Base-by-base conservation (phyloP, 306 rosid genomes). In the Pterocarpus macrocarpus region DNA sequence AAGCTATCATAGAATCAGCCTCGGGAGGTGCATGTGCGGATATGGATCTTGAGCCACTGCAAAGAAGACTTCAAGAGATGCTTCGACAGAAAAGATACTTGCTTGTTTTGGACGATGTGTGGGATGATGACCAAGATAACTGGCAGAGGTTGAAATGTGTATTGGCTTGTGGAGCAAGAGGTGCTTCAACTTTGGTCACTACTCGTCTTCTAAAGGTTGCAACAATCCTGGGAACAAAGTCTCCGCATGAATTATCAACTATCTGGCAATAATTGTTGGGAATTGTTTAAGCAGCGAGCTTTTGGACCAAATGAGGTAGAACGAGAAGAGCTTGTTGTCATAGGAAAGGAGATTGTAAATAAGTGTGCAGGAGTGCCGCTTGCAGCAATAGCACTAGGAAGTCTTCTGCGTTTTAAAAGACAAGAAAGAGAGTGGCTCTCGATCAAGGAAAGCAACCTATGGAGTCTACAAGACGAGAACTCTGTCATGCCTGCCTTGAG, bases 131-230 rank as follows among this genome's bases (percentile, higher is more conserved):
- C 28, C 28, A 22, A 22, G 28, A 22, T 22, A 22, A 22, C 28
- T 22, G 28, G 28, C 28, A 22, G 28, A 22, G 28, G 28, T 22
- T 22, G 39, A 45, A 32, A 44, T 44, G 13, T 44, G 17, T 69
- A 45, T 45, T 75, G 71, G 43, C 47, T 5, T 44, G 80, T 75
- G 80, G 80, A 7, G 80, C 35, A 32, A 62, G 59, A 16, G 80
- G 80, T 45, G 47, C 80, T 44, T 75, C 71, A 32, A 1, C 61
- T 34, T 15, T 75, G 47, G 61, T 75, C 17, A 75, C 71, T 8
- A 75, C 61, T 62, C 80, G 70, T 61, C 80, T 62, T 59, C 3
- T 3, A 8, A 75, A 32, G 59, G 80, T 62, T 15, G 80, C 80
- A 2, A 43, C 39, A 9, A 33, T 62, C 59, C 45, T 75, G 80